A percentile compares a stretch with the other conserved stretches of the same genome.
Conservation (phyloP, 1,284 basidiomycete genomes). For the Waitea zeae region DNA sequence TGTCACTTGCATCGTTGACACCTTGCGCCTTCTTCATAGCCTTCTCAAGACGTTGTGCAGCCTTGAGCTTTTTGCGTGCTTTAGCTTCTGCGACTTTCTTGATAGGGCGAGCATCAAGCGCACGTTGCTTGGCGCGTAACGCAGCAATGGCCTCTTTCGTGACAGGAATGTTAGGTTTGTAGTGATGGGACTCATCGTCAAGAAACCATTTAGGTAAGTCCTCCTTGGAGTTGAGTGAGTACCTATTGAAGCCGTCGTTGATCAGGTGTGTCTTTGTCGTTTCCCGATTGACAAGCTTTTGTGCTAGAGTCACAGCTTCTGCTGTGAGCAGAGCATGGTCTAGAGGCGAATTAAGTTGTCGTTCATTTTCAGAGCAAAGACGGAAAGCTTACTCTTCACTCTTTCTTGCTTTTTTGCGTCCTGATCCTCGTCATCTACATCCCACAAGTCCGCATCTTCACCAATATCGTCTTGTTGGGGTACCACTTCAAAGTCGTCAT, state of each 20-base stretch:
- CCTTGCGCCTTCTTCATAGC: conserved; percentile 95
- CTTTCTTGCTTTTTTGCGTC: conserved; percentile 57
- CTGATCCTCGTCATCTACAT: conserved; percentile 63
- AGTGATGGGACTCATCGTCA: conserved; percentile 88
- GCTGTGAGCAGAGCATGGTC: conserved; percentile 79
- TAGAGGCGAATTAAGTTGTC: conserved; percentile 14
- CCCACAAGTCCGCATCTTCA: conserved; percentile 61
- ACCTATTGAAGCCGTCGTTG: conserved; percentile 92
- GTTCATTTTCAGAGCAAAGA: conserved; percentile 4
- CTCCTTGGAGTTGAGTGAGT: conserved; percentile 84
- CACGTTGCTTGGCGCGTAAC: conserved; percentile 81
- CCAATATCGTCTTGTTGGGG: conserved; percentile 45
- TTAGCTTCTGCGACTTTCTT: conserved; percentile 99
- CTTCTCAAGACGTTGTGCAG: conserved; percentile 74
- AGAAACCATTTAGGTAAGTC: conserved; percentile 93
- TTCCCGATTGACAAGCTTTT: conserved; percentile 83
- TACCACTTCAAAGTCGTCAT: conserved; percentile 60
- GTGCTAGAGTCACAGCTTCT: conserved; percentile 87
- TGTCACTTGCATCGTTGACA: conserved; percentile 78
- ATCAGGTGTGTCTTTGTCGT: conserved; percentile 81
- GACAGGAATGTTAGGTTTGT: conserved; percentile 89
- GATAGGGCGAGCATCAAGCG: conserved; percentile 92
- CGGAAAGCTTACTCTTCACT: conserved; percentile 43
- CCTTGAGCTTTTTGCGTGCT: conserved; percentile 90
- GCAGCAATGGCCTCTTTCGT: conserved; percentile 91